Percentiles rank a stretch among this genome's conserved stretches.
These are phyloP conservation scores for Aspergillus tanneri DNA, from an alignment of 2,329 filamentous ascomycete genomes.

Conservation along the genomic window DNA sequence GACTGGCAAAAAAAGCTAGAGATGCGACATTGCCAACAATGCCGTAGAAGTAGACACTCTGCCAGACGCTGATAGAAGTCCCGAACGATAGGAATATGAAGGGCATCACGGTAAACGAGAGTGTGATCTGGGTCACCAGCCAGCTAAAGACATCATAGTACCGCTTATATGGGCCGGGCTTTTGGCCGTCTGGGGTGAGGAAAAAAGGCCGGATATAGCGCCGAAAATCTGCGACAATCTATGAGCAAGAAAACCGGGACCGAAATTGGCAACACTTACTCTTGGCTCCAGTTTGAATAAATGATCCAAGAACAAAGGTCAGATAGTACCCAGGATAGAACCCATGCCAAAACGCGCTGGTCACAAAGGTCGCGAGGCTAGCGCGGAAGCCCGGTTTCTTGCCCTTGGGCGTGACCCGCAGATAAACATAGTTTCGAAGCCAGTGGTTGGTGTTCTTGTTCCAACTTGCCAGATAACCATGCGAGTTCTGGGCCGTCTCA, in stretches of 20 bases:
- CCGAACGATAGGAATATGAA: constrained; percentile 78
- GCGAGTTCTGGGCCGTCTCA: constrained; percentile 89
- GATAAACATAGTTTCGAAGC: constrained; percentile 92
- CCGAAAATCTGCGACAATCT: constrained; percentile 66
- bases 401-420: constrained; percentile 89
- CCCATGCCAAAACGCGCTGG: constrained; percentile 95
- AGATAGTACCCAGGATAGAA: constrained; percentile 98
- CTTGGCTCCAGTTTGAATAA: constrained; percentile 91
- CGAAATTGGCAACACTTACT: constrained; percentile 58
- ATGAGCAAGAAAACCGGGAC: constrained; percentile 21
- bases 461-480: constrained; percentile 87
- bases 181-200: constrained; percentile 71
- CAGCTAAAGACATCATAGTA: constrained; percentile 83
- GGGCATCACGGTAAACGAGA: constrained; percentile 78
- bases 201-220: constrained; percentile 91
- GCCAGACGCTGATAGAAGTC: constrained; percentile 73
- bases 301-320: constrained; percentile 81
- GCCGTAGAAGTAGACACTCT: constrained; percentile 84
- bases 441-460: constrained; percentile 99
- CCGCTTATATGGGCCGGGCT: constrained; percentile 68
- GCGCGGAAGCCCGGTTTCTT: constrained; percentile 96
- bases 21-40: constrained; percentile 65
- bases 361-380: constrained; percentile 88
- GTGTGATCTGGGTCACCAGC: constrained; percentile 74
- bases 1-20: constrained; percentile 76